Conservation (phyloP, 257 asterid genomes). For the Voacanga thouarsii region DNA sequence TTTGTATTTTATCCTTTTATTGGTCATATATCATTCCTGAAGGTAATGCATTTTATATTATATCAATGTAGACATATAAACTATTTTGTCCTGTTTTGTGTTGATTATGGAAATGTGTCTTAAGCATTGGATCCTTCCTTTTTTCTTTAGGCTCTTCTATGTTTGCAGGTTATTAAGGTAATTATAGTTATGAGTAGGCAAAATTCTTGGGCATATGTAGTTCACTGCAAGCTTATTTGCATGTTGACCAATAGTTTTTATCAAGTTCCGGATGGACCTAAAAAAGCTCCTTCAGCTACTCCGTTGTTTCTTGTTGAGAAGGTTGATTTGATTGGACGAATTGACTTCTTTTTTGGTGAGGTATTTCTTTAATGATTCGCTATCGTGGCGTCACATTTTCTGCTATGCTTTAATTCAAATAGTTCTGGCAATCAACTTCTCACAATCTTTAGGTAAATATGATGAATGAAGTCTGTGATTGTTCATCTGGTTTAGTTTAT, state of each 20-base stretch:
- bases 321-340: constrained; percentile 95
- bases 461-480: neutral
- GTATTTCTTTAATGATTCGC: constrained; percentile 33
- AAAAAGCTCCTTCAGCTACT: constrained; percentile 54
- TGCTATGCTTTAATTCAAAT: neutral
- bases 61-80: neutral
- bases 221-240: constrained; percentile 91
- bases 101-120: neutral
- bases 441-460: neutral
- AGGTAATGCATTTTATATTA: neutral
- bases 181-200: constrained; percentile 77
- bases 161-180: constrained; percentile 73
- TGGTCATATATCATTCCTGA: neutral
- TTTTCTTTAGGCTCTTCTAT: constrained; percentile 2
- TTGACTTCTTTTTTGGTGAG: constrained; percentile 85
- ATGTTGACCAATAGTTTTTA: constrained; percentile 94
- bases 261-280: constrained; percentile 64
- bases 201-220: constrained; percentile 94
- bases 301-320: constrained; percentile 77
- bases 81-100: neutral
- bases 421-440: neutral
- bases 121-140: neutral
- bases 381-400: neutral
- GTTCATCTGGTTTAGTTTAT: neutral
- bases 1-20: neutral